A percentile compares a stretch with the other conserved stretches of the same genome.
These are phyloP conservation scores for Berberis thunbergii DNA, from an alignment of 164 flowering plant species.

Conservation along the genomic window DNA sequence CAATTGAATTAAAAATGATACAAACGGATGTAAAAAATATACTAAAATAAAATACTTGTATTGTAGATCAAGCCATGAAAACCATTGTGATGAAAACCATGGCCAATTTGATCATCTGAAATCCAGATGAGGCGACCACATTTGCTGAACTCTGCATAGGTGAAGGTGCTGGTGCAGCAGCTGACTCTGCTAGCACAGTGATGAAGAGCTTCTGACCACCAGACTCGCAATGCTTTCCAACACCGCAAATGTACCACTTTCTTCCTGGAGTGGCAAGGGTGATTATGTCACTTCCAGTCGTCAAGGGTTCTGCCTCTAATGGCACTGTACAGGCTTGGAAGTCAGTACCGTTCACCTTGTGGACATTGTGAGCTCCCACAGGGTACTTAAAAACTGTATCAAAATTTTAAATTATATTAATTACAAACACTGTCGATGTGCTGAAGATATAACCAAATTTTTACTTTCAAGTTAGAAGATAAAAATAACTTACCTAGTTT, in stretches of 20 bases:
- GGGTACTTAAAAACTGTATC: slow-evolving; percentile 26
- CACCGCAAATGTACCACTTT: slow-evolving; percentile 40
- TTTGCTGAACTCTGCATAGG: background rate
- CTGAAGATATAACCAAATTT: too few relatives aligned
- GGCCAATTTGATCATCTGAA: background rate
- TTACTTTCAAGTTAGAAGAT: too few relatives aligned
- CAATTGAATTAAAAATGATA: too few relatives aligned
- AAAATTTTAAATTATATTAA: background rate
- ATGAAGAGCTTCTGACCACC: slow-evolving; percentile 20
- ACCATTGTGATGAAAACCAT: background rate
- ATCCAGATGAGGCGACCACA: background rate
- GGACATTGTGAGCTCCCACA: slow-evolving; percentile 26
- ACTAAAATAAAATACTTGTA: too few relatives aligned
- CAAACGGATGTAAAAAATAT: too few relatives aligned
- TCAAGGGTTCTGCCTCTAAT: slow-evolving; percentile 3
- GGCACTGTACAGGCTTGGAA: slow-evolving; percentile 23
- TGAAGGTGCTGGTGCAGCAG: background rate
- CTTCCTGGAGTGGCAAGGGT: slow-evolving; percentile 22
- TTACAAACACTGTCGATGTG: background rate
- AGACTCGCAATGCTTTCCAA: slow-evolving; percentile 19
- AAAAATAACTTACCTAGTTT: slow-evolving; percentile 13
- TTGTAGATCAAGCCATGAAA: background rate
- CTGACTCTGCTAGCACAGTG: slow-evolving; percentile 10
- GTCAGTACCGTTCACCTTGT: slow-evolving; percentile 23
- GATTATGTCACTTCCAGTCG: slow-evolving; percentile 26